These are phyloP conservation scores for Colletotrichum paranaense DNA, from an alignment of 2,329 filamentous ascomycete species.

Conservation along the genomic window DNA sequence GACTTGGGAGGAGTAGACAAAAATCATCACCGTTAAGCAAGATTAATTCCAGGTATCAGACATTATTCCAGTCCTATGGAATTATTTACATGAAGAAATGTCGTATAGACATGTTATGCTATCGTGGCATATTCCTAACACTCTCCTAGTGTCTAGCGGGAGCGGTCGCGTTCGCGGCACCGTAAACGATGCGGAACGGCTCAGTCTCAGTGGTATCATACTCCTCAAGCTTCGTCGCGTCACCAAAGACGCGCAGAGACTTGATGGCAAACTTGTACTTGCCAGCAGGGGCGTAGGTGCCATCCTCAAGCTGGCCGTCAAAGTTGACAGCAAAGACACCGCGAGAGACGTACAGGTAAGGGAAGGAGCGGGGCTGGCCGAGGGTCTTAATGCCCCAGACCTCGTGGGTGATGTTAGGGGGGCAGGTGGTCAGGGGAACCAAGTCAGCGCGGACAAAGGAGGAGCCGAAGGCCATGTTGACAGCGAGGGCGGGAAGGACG, in stretches of 20 bases:
- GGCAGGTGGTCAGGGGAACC: conserved; percentile 49
- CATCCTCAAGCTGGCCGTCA: conserved; percentile 59
- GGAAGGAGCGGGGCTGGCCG: conserved; percentile 56
- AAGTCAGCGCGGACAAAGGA: conserved; percentile 56
- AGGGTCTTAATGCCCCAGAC: conserved; percentile 53
- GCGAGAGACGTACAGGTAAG: conserved; percentile 46
- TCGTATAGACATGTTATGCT: background rate
- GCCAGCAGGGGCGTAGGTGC: conserved; percentile 59
- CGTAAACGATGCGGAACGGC: conserved; percentile 58
- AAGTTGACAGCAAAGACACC: conserved; percentile 47
- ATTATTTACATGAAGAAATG: conserved; percentile 16
- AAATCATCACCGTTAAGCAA: background rate
- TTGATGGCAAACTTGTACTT: conserved; percentile 61
- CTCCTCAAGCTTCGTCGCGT: conserved; percentile 54
- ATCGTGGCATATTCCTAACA: background rate
- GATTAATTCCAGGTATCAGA: background rate
- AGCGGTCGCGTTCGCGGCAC: conserved; percentile 23
- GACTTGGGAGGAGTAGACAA: background rate
- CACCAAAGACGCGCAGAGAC: conserved; percentile 63
- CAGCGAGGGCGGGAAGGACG: conserved; percentile 52
- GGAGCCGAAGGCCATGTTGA: conserved; percentile 58
- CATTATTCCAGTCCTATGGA: conserved; percentile 11
- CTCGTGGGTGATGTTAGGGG: conserved; percentile 44
- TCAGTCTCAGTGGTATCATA: conserved; percentile 58
- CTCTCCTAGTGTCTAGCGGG: conserved; percentile 2